Base-by-base conservation (phyloP, 768 basidiomycete genomes). In the Naganishia antarctica region DNA sequence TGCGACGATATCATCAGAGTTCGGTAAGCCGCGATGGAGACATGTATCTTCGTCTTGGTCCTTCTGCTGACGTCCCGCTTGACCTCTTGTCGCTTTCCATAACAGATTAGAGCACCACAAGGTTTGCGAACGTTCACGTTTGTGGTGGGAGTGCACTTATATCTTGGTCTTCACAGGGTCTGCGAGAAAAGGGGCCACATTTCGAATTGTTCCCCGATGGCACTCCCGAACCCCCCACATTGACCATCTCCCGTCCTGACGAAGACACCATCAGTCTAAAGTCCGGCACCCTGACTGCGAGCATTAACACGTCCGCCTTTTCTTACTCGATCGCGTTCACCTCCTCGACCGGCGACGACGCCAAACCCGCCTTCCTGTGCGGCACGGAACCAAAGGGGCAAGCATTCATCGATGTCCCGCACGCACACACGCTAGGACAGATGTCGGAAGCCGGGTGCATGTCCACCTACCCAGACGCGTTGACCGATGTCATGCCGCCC, bases 191-290 rank as follows among this genome's bases (percentile, higher is more conserved):
- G 5, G 74, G 73, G 4, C 81, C 84, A 13, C 74, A 74, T 41
- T 86, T 87, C 64, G 78, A 82, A 26, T 80, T 87, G 34, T 88
- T 87, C 74, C 86, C 86, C 3, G 82, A 87, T 68, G 83, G 70
- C 79, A 82, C 78, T 23, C 79, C 81, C 4, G 78, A 84, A 16
- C 73, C 83, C 41, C 79, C 80, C 4, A 82, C 80, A 32, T 79
- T 80, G 40, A 74, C 74, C 4, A 69, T 85, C 7, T 47, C 79
- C 8, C 82, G 80, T 40, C 79, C 81, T 31, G 76, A 75, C 7
- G 69, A 84, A 2, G 40, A 69, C n/a, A 71, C 73, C 60, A 2
- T 61, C 50, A 40, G 37, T 26, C 44, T 86, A 41, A 72, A 79
- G 28, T 81, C 81, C 3, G 84, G 83, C 25, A 82, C 80, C 9